Evolutionary conservation across 2,329 filamentous ascomycete genomes (phyloP).

Genomic region (Cladosporium sp.): DNA sequence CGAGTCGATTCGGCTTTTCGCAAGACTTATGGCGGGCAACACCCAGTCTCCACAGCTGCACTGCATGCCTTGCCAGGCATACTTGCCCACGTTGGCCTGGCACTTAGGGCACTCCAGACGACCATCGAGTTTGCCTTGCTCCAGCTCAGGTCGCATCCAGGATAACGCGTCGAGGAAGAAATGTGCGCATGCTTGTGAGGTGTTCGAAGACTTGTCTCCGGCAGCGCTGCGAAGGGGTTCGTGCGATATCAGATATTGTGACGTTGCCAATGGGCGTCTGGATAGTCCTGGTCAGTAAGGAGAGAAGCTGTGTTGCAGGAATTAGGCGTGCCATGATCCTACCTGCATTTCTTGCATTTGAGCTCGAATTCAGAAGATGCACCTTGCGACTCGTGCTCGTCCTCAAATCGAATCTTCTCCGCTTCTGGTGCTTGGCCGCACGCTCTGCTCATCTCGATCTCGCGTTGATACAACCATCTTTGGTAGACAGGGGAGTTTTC

Average conservation of each 20-base stretch:
- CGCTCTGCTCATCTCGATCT: conserved; percentile 63
- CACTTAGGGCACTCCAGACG: conserved; percentile 84
- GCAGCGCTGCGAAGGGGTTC: conserved; percentile 22
- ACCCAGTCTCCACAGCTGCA: conserved; percentile 91
- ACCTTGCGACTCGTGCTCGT: conserved; percentile 48
- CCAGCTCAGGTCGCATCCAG: conserved; percentile 90
- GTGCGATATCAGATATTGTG: conserved; percentile 65
- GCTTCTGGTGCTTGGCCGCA: conserved; percentile 73
- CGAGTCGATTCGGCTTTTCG: conserved; percentile 78
- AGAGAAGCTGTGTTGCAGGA: background rate
- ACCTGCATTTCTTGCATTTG: conserved; percentile 87
- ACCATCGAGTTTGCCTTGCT: conserved; percentile 75
- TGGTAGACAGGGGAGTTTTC: conserved; percentile 73
- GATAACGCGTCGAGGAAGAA: conserved; percentile 87
- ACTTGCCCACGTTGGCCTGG: conserved; percentile 78
- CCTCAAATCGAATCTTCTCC: conserved; percentile 74
- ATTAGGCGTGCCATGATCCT: conserved; percentile 30
- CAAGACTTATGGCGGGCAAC: conserved; percentile 81
- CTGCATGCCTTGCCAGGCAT: conserved; percentile 91
- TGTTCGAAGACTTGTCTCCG: conserved; percentile 22
- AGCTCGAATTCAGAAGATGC: conserved; percentile 57
- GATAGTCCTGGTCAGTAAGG: background rate
- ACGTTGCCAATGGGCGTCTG: conserved; percentile 58
- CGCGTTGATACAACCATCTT: conserved; percentile 65
- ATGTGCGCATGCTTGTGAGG: conserved; percentile 63